Percentiles rank a stretch among this genome's conserved stretches.
These are phyloP conservation scores for Punica granatum DNA, from an alignment of 345 rosid species.

Conservation along the genomic window DNA sequence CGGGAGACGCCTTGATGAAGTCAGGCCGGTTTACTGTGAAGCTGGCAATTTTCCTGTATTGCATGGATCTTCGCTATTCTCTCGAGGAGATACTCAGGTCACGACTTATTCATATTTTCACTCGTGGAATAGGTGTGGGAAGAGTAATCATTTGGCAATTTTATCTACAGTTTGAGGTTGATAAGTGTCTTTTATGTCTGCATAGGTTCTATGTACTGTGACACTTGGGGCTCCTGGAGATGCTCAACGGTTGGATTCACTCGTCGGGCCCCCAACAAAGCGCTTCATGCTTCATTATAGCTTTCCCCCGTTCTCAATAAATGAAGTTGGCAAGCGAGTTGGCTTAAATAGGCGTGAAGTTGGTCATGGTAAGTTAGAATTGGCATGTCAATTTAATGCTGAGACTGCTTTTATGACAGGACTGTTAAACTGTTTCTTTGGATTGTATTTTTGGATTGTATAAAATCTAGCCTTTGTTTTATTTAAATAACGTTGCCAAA, in stretches of 20 bases:
- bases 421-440: neutral
- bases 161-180: neutral
- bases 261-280: slow-evolving; percentile 87
- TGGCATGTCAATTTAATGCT: neutral
- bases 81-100: slow-evolving; percentile 98
- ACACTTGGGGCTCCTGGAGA: slow-evolving; percentile 92
- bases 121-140: neutral
- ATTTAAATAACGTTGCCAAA: neutral
- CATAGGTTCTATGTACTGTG: slow-evolving; percentile 85
- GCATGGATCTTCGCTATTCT: slow-evolving; percentile 90
- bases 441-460: neutral
- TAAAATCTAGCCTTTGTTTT: neutral
- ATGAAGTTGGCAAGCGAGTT: slow-evolving; percentile 86
- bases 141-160: neutral
- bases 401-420: neutral
- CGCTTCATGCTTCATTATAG: slow-evolving; percentile 98
- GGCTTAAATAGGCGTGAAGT: slow-evolving; percentile 99
- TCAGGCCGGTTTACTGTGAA: slow-evolving; percentile 75
- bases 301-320: slow-evolving; percentile 90
- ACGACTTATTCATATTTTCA: neutral
- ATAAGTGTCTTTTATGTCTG: slow-evolving; percentile 1
- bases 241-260: slow-evolving; percentile 76
- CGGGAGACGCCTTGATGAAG: slow-evolving; percentile 82
- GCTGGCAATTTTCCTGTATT: slow-evolving; percentile 56
- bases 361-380: slow-evolving; percentile 57